phyloP scores from a whole-genome alignment of 345 rosid species.

The Arabidopsis thaliana region DNA sequence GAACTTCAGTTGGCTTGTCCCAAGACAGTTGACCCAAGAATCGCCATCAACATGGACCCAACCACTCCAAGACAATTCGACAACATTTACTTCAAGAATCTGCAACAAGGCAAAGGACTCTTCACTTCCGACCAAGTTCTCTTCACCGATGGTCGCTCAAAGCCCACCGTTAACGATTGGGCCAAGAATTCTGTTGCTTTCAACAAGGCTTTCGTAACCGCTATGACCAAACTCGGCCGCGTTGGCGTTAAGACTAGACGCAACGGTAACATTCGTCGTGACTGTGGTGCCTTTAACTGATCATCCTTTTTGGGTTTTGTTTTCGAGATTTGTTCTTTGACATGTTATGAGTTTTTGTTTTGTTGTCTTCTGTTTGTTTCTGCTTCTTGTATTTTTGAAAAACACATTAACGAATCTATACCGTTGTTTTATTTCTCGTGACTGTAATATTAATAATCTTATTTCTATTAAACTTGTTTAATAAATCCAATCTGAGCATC shows the following conservation, averaged over 20 bases:
- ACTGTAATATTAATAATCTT: conserved; percentile 3
- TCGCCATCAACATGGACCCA: conserved; percentile 87
- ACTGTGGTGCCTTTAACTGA: conserved; percentile 51
- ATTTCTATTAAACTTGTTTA: neutral
- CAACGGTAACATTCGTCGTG: conserved; percentile 66
- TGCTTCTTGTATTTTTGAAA: conserved; percentile 22
- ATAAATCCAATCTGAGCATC: neutral
- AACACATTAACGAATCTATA: neutral
- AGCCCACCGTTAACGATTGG: conserved; percentile 66
- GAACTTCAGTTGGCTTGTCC: conserved; percentile 75
- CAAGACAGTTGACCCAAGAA: conserved; percentile 61
- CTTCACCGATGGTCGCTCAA: conserved; percentile 63
- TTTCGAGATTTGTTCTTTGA: conserved; percentile 31
- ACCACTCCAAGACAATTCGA: conserved; percentile 65
- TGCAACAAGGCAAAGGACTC: conserved; percentile 67
- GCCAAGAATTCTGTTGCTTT: conserved; percentile 54
- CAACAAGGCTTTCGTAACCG: conserved; percentile 56
- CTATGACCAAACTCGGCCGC: conserved; percentile 80
- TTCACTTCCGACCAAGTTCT: conserved; percentile 86
- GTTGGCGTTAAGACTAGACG: conserved; percentile 67
- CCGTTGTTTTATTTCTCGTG: neutral
- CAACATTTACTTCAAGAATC: conserved; percentile 72
- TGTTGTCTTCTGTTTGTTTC: conserved; percentile 25
- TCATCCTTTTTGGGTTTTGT: neutral
- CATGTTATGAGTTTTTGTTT: neutral